Percentiles rank a stretch among this genome's conserved stretches.
Conservation (phyloP, 805 yeast species). For the Starmera amethionina region DNA sequence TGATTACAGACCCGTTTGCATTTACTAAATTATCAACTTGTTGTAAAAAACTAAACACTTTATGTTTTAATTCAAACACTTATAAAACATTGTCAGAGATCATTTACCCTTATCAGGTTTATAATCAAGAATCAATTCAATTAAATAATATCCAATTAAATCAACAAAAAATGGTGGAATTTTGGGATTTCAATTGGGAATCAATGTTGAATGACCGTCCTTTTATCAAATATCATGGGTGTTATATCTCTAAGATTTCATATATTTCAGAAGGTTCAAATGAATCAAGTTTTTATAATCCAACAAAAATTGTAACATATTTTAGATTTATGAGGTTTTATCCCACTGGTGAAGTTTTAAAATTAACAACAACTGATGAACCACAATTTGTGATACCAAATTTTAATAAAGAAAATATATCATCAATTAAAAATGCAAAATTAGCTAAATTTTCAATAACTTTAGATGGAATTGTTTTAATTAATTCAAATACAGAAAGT, state of each 20-base stretch:
- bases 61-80: slow-evolving; percentile 43
- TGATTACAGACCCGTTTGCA: slow-evolving; percentile 42
- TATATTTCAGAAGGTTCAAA: slow-evolving; percentile 79
- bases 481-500: slow-evolving; percentile 48
- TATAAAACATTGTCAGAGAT: slow-evolving; percentile 42
- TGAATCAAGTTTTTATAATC: slow-evolving; percentile 55
- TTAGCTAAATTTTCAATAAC: slow-evolving; percentile 32
- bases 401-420: slow-evolving; percentile 27
- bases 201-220: slow-evolving; percentile 48
- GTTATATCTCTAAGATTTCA: slow-evolving; percentile 77
- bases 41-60: slow-evolving; percentile 44
- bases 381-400: slow-evolving; percentile 59
- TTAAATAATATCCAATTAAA: slow-evolving; percentile 26
- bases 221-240: slow-evolving; percentile 68
- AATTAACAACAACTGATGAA: slow-evolving; percentile 60
- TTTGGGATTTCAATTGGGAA: slow-evolving; percentile 30
- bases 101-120: slow-evolving; percentile 45
- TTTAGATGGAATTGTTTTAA: slow-evolving; percentile 44
- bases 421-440: slow-evolving; percentile 22
- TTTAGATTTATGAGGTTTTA: slow-evolving; percentile 78
- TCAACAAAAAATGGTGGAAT: slow-evolving; percentile 25
- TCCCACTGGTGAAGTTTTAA: slow-evolving; percentile 66
- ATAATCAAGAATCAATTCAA: slow-evolving; percentile 32
- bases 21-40: slow-evolving; percentile 56
- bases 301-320: slow-evolving; percentile 78